These are phyloP conservation scores for Eucalyptus tenuipes DNA, from an alignment of 345 rosid species.

Conservation along the genomic window DNA sequence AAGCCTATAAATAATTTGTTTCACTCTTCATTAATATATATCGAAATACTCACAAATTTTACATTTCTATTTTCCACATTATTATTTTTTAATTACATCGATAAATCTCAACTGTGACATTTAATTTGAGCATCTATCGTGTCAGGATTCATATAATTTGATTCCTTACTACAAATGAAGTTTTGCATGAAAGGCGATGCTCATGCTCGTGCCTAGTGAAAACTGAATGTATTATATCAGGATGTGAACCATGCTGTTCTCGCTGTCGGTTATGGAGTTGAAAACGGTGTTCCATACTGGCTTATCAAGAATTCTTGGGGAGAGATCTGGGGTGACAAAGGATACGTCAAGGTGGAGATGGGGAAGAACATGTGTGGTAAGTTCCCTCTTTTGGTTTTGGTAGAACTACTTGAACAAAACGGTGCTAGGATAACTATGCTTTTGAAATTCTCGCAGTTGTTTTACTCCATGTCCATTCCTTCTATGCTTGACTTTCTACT, in stretches of 20 bases:
- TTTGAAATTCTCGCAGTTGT: background rate
- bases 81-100: background rate
- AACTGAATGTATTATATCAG: slow-evolving; percentile 8
- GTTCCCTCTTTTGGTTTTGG: background rate
- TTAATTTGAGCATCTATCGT: background rate
- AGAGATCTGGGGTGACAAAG: slow-evolving; percentile 57
- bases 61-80: too few relatives aligned
- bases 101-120: background rate
- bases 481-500: background rate
- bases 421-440: background rate
- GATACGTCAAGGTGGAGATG: slow-evolving; percentile 84
- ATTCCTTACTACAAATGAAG: background rate
- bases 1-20: too few relatives aligned
- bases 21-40: too few relatives aligned
- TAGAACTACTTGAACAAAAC: background rate
- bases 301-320: slow-evolving; percentile 95
- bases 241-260: slow-evolving; percentile 96
- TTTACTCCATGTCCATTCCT: background rate
- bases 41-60: too few relatives aligned
- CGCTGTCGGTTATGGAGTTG: slow-evolving; percentile 89
- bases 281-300: slow-evolving; percentile 74
- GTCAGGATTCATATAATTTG: background rate
- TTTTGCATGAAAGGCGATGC: background rate
- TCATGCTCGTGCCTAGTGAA: background rate
- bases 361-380: slow-evolving; percentile 98